Evolutionary conservation across 768 basidiomycete species (phyloP).

Genomic region (Serendipita indica): DNA sequence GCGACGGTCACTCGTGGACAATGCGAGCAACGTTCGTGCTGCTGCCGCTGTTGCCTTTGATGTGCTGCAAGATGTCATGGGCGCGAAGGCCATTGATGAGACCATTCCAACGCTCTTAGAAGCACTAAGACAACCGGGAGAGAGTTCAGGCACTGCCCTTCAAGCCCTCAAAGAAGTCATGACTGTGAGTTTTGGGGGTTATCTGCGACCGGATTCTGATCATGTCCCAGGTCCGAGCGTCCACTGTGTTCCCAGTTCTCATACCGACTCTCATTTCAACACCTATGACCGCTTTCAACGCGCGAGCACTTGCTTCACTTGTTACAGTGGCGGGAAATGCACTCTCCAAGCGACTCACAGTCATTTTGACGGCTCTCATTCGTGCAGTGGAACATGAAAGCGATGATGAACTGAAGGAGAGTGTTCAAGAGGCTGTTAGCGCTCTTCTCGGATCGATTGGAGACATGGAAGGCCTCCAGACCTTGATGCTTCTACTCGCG

Average conservation of each 20-base stretch:
- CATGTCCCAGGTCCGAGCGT: constrained; percentile 60
- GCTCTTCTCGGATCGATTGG: constrained; percentile 64
- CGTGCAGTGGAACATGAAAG: constrained; percentile 48
- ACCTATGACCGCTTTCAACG: constrained; percentile 93
- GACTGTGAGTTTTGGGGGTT: constrained; percentile 42
- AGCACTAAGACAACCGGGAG: constrained; percentile 84
- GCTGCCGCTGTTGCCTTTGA: constrained; percentile 88
- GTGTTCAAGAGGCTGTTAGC: constrained; percentile 59
- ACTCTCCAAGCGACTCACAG: constrained; percentile 64
- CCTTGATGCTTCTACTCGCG: constrained; percentile 73
- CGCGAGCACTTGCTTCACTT: constrained; percentile 73
- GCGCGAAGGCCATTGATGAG: constrained; percentile 83
- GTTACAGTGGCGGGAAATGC: constrained; percentile 90
- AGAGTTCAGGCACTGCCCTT: constrained; percentile 87
- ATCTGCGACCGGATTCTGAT: not conserved
- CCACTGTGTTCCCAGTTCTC: constrained; percentile 91
- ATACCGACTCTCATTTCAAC: constrained; percentile 82
- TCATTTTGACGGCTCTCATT: constrained; percentile 66
- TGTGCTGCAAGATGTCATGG: constrained; percentile 80
- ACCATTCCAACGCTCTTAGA: constrained; percentile 91
- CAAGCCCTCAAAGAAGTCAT: constrained; percentile 90
- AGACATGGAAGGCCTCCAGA: constrained; percentile 80
- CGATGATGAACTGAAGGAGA: constrained; percentile 53
- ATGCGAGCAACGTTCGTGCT: constrained; percentile 66
- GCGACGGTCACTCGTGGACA: constrained; percentile 73